Base-by-base conservation (phyloP, 1,284 basidiomycete species). In the Cutaneotrichosporon cavernicola region DNA sequence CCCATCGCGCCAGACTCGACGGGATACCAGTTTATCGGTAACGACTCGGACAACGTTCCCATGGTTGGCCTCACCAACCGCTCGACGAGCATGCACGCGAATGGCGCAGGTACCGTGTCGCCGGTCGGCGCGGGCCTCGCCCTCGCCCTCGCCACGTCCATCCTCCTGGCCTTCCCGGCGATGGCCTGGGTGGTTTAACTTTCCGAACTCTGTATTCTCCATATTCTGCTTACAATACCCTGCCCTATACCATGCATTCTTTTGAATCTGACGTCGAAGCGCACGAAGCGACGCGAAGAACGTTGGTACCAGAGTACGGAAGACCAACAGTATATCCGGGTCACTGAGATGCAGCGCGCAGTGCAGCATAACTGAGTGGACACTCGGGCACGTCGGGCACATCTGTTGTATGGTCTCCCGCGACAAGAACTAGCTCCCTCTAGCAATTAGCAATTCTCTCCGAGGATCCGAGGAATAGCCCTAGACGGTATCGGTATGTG, bases 21-120 rank as follows among this genome's bases (percentile, higher is more conserved):
- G 31, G 76, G 76, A 6, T 78, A 76, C 72, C 58, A 64, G 32
- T 77, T 73, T 61, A 53, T 60, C 18, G 76, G 70, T 18, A 71
- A 70, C 53, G 71, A 71, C 57, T 55, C 60, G 11, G 26, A 40
- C 16, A 67, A 70, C 56, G 55, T 70, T 8, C 74, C 74, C 1
- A 22, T 55, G 8, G 52, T 67, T 14, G 49, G 31, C 13, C 61
- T 64, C 36, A 61, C 62, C 14, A 68, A 65, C 64, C 50, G 57
- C 46, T 55, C 63, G 26, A 68, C 67, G 21, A 50, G 56, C 38
- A 56, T 60, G 18, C 18, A 40, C 10, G 21, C 43, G 30, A 36
- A 38, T 18, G 47, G 49, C 26, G 56, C 43, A 5, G 34, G 53
- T 11, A 38, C 53, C 16, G 8, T 56, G 38, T 21, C 55, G 22